These are phyloP conservation scores for Cladosporium sp. DNA, from an alignment of 2,329 filamentous ascomycete genomes.

Conservation along the genomic window DNA sequence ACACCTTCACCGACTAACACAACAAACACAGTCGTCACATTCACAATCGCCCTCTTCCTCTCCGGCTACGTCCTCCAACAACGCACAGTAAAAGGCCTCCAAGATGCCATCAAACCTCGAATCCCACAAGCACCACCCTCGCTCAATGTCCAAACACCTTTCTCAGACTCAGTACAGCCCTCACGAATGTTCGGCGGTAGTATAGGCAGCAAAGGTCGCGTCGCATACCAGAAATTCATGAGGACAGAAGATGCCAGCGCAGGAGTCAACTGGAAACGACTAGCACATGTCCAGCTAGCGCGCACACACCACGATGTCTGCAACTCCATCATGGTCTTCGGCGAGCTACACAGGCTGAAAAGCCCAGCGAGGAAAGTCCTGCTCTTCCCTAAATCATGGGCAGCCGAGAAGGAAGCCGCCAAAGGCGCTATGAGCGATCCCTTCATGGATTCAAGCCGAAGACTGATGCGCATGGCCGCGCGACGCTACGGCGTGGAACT, in stretches of 20 bases:
- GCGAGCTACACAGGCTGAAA: conserved; percentile 46
- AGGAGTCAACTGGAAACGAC: conserved; percentile 44
- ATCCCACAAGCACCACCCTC: conserved; percentile 43
- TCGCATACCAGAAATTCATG: conserved; percentile 32
- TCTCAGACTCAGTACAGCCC: conserved; percentile 23
- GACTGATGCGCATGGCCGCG: conserved; percentile 48
- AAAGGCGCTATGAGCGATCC: conserved; percentile 42
- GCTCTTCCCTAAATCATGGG: conserved; percentile 46
- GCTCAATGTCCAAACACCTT: conserved; percentile 16
- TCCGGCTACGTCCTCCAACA: conserved; percentile 88
- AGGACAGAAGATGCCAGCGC: conserved; percentile 23
- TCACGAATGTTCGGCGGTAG: conserved; percentile 32
- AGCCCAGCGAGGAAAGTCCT: conserved; percentile 48
- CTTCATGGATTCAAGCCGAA: conserved; percentile 45
- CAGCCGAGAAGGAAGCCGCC: conserved; percentile 33
- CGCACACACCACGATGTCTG: conserved; percentile 49
- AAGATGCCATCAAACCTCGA: conserved; percentile 66
- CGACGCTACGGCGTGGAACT: conserved; percentile 48
- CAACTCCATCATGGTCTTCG: conserved; percentile 51
- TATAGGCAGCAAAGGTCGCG: conserved; percentile 23
- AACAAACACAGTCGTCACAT: conserved; percentile 28
- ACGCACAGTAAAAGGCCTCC: conserved; percentile 75
- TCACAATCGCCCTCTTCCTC: conserved; percentile 70
- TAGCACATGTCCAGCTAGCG: conserved; percentile 52
- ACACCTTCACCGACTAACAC: conserved; percentile 5